These are phyloP conservation scores for Leptographium wingfieldii DNA, from an alignment of 2,329 filamentous ascomycete species.

Conservation along the genomic window DNA sequence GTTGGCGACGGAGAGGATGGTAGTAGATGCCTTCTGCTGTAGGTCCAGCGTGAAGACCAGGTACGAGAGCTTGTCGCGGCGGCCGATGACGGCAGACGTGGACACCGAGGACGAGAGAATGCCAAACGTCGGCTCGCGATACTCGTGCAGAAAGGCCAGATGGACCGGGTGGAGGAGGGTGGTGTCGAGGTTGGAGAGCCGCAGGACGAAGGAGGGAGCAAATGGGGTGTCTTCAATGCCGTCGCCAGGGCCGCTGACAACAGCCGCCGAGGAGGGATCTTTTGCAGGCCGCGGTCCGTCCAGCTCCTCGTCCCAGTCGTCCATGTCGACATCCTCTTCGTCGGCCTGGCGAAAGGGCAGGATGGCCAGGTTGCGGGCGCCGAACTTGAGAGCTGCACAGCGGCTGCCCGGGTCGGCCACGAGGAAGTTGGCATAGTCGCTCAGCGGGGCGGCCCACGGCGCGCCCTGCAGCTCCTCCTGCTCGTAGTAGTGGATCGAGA, in stretches of 20 bases:
- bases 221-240: constrained; percentile 59
- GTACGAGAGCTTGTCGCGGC: constrained; percentile 78
- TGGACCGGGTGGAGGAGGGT: constrained; percentile 79
- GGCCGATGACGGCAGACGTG: constrained; percentile 64
- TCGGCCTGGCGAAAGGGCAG: constrained; percentile 79
- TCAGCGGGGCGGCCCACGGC: constrained; percentile 68
- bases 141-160: constrained; percentile 88
- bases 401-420: constrained; percentile 82
- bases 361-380: constrained; percentile 77
- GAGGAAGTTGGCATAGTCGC: constrained; percentile 67
- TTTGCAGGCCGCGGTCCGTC: constrained; percentile 53
- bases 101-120: constrained; percentile 70
- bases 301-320: constrained; percentile 75
- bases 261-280: constrained; percentile 19
- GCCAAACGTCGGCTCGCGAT: constrained; percentile 93
- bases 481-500: constrained; percentile 97
- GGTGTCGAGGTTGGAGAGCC: constrained; percentile 78
- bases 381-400: constrained; percentile 92
- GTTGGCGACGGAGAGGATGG: constrained; percentile 72
- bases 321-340: constrained; percentile 64
- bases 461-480: constrained; percentile 75
- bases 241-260: constrained; percentile 28
- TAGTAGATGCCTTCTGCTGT: constrained; percentile 85
- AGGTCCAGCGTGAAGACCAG: constrained; percentile 92
- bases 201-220: constrained; percentile 82